A percentile compares a stretch with the other conserved stretches of the same genome.
Evolutionary conservation across 2,329 filamentous ascomycete species (phyloP).

Genomic region (Cladosporium austrohemisphaericum): DNA sequence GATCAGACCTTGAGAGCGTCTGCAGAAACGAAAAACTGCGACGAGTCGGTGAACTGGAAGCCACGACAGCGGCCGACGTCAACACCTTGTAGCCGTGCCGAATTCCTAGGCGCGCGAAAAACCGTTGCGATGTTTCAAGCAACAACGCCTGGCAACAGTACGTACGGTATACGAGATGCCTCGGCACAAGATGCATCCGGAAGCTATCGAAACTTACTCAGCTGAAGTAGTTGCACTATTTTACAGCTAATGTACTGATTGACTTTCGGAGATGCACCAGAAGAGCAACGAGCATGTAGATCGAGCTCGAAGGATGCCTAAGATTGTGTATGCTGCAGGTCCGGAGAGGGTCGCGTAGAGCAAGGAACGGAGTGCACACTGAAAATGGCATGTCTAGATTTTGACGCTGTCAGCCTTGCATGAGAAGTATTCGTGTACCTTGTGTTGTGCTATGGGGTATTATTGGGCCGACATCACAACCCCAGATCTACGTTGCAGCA

Average conservation of each 20-base stretch:
- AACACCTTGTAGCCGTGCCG: not conserved
- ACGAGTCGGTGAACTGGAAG: not conserved
- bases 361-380: too few relatives aligned
- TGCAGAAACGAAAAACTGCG: constrained; percentile 2
- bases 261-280: not conserved
- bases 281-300: constrained; percentile 2
- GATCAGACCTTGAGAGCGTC: not conserved
- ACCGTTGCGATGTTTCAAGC: not conserved
- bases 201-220: constrained; percentile 7
- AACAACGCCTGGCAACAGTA: not conserved
- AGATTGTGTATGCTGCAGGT: too few relatives aligned
- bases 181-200: not conserved
- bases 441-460: too few relatives aligned
- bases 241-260: not conserved
- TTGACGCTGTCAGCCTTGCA: too few relatives aligned
- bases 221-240: not conserved
- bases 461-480: too few relatives aligned
- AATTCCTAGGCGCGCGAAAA: constrained; percentile 1
- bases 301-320: too few relatives aligned
- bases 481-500: too few relatives aligned
- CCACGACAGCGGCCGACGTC: not conserved
- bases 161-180: too few relatives aligned
- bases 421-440: too few relatives aligned
- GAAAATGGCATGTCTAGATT: too few relatives aligned
- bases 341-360: too few relatives aligned